Conservation (phyloP, 768 basidiomycete species). For the Serendipita sp. region DNA sequence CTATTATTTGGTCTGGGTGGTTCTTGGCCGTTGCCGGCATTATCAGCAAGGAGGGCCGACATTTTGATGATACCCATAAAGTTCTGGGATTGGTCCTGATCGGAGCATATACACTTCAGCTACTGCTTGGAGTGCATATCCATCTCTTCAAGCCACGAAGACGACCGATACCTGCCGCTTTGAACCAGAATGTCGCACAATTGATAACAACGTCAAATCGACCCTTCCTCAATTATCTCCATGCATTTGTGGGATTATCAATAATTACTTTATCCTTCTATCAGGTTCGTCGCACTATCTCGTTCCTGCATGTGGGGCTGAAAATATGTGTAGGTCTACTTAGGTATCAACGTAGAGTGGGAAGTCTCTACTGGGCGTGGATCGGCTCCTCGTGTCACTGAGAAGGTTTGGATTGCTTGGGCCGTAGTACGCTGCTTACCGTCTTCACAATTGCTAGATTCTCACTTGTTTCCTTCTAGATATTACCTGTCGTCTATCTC, state of each 20-base stretch:
- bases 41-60: slow-evolving; percentile 20
- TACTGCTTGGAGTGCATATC: slow-evolving; percentile 32
- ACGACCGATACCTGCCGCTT: slow-evolving; percentile 10
- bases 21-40: slow-evolving; percentile 16
- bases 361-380: slow-evolving; percentile 27
- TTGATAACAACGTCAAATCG: slow-evolving; percentile 15
- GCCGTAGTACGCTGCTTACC: slow-evolving; percentile 23
- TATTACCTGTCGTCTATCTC: slow-evolving; percentile 29
- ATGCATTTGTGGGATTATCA: slow-evolving; percentile 35
- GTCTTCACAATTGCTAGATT: neutral
- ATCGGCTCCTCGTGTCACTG: slow-evolving; percentile 19
- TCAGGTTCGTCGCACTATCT: slow-evolving; percentile 20
- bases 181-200: neutral
- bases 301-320: neutral
- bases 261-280: slow-evolving; percentile 34
- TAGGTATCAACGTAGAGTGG: slow-evolving; percentile 29
- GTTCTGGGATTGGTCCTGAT: slow-evolving; percentile 35
- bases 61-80: slow-evolving; percentile 34
- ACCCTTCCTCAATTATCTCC: slow-evolving; percentile 40
- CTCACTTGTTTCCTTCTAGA: slow-evolving; percentile 15
- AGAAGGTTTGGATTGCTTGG: slow-evolving; percentile 33
- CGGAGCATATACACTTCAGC: slow-evolving; percentile 33
- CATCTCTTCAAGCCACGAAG: slow-evolving; percentile 34
- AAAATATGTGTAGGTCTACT: neutral
- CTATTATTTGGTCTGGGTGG: slow-evolving; percentile 25